Conservation (phyloP, 2,329 filamentous ascomycete genomes). For the Domatiomyces globalis region DNA sequence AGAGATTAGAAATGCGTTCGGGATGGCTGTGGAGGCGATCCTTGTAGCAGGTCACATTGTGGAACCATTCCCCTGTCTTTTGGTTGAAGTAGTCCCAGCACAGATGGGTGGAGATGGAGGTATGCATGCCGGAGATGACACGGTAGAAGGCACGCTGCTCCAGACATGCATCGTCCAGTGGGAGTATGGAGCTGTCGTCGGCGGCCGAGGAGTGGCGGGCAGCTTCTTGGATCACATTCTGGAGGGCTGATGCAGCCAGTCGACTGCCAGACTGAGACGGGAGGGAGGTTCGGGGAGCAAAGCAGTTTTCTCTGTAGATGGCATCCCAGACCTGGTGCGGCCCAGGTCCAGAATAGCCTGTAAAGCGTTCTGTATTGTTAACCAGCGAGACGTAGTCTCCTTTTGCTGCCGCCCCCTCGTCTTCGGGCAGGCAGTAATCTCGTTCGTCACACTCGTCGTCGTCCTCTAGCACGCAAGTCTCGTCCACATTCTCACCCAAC, state of each 20-base stretch:
- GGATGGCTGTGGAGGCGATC: slow-evolving; percentile 69
- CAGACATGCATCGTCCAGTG: slow-evolving; percentile 79
- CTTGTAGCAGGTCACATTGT: slow-evolving; percentile 81
- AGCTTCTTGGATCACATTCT: slow-evolving; percentile 41
- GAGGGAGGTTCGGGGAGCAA: slow-evolving; percentile 39
- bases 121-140: slow-evolving; percentile 93
- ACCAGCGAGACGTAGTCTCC: slow-evolving; percentile 93
- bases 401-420: slow-evolving; percentile 71
- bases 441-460: slow-evolving; percentile 94
- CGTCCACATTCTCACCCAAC: slow-evolving; percentile 73
- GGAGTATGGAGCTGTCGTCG: slow-evolving; percentile 30
- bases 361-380: slow-evolving; percentile 90
- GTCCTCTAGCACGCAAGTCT: slow-evolving; percentile 94
- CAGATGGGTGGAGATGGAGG: slow-evolving; percentile 88
- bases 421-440: slow-evolving; percentile 92
- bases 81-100: slow-evolving; percentile 96
- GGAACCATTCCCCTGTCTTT: slow-evolving; percentile 81
- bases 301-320: slow-evolving; percentile 96
- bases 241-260: slow-evolving; percentile 44
- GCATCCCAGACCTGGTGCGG: slow-evolving; percentile 89
- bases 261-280: slow-evolving; percentile 15
- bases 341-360: slow-evolving; percentile 75
- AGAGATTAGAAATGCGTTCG: slow-evolving; percentile 89
- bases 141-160: slow-evolving; percentile 99
- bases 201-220: slow-evolving; percentile 19